Conservation (phyloP, 2,329 filamentous ascomycete species). For the Aspergillus sp. region DNA sequence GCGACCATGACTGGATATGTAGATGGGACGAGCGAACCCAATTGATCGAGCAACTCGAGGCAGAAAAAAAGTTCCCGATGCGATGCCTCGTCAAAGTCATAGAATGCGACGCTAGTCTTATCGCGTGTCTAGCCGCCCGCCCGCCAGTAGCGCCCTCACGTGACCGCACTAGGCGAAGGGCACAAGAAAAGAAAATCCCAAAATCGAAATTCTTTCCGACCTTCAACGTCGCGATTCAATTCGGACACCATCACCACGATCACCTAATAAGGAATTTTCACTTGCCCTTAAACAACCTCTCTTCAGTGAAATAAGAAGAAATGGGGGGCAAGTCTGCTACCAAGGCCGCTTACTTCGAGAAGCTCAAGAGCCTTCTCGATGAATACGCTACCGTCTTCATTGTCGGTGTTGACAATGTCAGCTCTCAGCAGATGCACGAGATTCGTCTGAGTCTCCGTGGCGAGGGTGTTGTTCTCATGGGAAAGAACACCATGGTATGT, state of each 20-base stretch:
- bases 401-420: slow-evolving; percentile 98
- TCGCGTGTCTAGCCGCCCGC: neutral
- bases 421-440: slow-evolving; percentile 99
- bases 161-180: slow-evolving; percentile 40
- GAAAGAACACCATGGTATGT: slow-evolving; percentile 99
- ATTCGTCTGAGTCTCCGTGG: slow-evolving; percentile 89
- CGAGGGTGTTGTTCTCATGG: slow-evolving; percentile 95
- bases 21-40: neutral
- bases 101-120: neutral
- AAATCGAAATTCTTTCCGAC: slow-evolving; percentile 22
- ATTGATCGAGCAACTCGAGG: neutral
- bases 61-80: neutral
- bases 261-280: slow-evolving; percentile 40
- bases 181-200: slow-evolving; percentile 34
- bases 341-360: slow-evolving; percentile 99
- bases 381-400: slow-evolving; percentile 98
- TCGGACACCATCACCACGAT: slow-evolving; percentile 28
- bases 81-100: neutral
- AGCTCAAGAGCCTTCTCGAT: slow-evolving; percentile 97
- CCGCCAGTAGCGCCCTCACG: slow-evolving; percentile 20
- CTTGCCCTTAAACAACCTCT: slow-evolving; percentile 98
- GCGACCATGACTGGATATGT: slow-evolving; percentile 28
- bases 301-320: slow-evolving; percentile 88
- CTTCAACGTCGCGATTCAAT: slow-evolving; percentile 25
- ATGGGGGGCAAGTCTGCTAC: slow-evolving; percentile 96